Base-by-base conservation (phyloP, 108 stramenopile genomes). In the Nitzschia sp. region DNA sequence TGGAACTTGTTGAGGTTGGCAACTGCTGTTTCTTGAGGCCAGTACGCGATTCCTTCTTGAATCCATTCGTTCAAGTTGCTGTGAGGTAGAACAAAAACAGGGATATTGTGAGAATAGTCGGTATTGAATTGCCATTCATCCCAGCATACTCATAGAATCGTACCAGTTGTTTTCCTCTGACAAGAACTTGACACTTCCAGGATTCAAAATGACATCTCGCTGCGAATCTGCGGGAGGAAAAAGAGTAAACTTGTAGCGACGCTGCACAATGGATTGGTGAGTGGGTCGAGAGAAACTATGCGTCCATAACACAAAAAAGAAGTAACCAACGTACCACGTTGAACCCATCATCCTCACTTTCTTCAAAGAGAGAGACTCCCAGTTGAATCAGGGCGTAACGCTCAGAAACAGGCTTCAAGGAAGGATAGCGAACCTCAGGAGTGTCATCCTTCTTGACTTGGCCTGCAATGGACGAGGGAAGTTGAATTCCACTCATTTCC, bases 401-500 rank as follows among this genome's bases (percentile, higher is more conserved):
- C 64, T 88, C 87, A 1, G 89, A 80, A 6, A 72, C 90, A 0
- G 29, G 61, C 66, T 87, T 91, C 41, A 82, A 48, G 20, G 51
- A 44, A 8, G 65, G 43, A 44, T 90, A 93, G 20, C 83, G 65
- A 54, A 77, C 67, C 7, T 42, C 41, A 6, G 92, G 92, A 34
- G 82, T 62, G 41, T 90, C 79, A 10, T 83, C 77, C 64, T 93
- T 90, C 60, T 80, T 70, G 2, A 79, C 67, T 17, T 71, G 10
- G 58, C 19, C 56, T 29, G 44, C 10, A 21, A 55, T 19, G 39
- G 25, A 29, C 26, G 10, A 20, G 15, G 83, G 85, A 8, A 87
- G n/a, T 2, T 37, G 57, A 38, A 93, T 93, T 9, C 92, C 92
- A 3, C 86, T 93, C 87, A 93, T 88, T 77, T 93, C 92, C 52